Base-by-base conservation (phyloP, 768 basidiomycete species). In the Lactarius vividus region DNA sequence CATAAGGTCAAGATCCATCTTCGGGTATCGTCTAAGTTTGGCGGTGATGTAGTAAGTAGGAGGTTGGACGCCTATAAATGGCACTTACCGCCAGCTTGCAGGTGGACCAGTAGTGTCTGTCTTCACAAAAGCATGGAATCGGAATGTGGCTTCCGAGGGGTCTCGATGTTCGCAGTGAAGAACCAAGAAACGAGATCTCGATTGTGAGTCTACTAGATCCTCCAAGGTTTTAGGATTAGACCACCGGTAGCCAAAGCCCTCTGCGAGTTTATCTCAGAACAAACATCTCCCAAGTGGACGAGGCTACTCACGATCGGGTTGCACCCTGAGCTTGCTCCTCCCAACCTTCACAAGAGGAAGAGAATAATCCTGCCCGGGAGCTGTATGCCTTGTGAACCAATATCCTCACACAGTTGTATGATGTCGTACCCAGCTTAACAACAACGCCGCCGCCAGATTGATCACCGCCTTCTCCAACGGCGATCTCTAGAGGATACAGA, bases 221-320 rank as follows among this genome's bases (percentile, higher is more conserved):
- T 97, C 93, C 85, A 94, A 96, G 59, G 91, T 86, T 46, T 96
- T 84, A 3, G 94, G 85, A 53, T 84, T 77, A 55, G 91, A 95
- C 96, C 96, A 98, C 72, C 86, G 89, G 77, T 97, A 98, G 23
- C 95, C 95, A 73, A 98, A 98, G 18, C 97, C 97, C 76, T 94
- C 96, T 97, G 71, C 2, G 59, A 16, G 31, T 40, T n/a, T 6
- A 13, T 44, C 57, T 68, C 3, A 67, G 55, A 57, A 46, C 6
- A 31, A 13, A 35, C 11, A 37, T 26, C 15, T 16, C 23, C 33
- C 16, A n/a, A 20, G 57, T 28, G 44, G 44, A 53, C 18, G 23
- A 35, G 26, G 11, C 16, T 15, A 77, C 92, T 78, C 74, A 96
- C 96, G 92, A 74, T 98, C 93, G 46, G 97, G 97, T 72, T 97